Evolutionary conservation across 768 basidiomycete species (phyloP), one percentile per base, ranked within the genome.

Genomic region (Leucocoprinus sp.): DNA sequence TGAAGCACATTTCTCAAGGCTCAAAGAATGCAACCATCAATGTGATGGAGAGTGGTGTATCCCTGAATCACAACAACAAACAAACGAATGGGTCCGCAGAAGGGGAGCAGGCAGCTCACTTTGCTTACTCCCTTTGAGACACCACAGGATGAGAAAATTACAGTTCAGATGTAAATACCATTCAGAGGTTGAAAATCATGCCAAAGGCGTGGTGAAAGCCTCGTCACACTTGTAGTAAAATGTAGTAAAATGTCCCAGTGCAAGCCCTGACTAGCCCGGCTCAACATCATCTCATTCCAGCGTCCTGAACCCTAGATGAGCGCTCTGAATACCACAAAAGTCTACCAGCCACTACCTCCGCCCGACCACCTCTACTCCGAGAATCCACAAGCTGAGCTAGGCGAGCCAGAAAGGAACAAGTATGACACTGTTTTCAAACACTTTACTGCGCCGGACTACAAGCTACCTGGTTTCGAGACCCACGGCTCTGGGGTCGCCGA

Each of bases 1-100:
- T 42, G 33, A 48, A 27, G 6, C 22, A 19, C 22, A 27, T 26
- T 36, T 33, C 46, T 42, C 40, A 36, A 42, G 46, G 40, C 46
- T 23, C 24, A 42, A n/a, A n/a, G 36, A 35, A 14, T 17, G 40
- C 46, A 48, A 48, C 46, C 46, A 42, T 48, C 46, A 42, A 12
- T 24, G 14, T 17, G 36, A 35, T 29, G 31, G n/a, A n/a, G 7
- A n/a, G 37, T 18, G 36, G 8, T 37, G 24, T 26, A 21, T 45
- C 28, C 37, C n/a, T n/a, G n/a, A n/a, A n/a, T n/a, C n/a, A n/a
- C n/a, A n/a, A n/a, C n/a, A n/a, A n/a, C n/a, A n/a, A n/a, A n/a
- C n/a, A n/a, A n/a, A n/a, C n/a, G n/a, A n/a, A n/a, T n/a, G n/a
- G n/a, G n/a, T n/a, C n/a, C n/a, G n/a, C n/a, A n/a, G n/a, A n/a